Evolutionary conservation across 306 rosid species (phyloP).

Genomic region (Lotus japonicus): DNA sequence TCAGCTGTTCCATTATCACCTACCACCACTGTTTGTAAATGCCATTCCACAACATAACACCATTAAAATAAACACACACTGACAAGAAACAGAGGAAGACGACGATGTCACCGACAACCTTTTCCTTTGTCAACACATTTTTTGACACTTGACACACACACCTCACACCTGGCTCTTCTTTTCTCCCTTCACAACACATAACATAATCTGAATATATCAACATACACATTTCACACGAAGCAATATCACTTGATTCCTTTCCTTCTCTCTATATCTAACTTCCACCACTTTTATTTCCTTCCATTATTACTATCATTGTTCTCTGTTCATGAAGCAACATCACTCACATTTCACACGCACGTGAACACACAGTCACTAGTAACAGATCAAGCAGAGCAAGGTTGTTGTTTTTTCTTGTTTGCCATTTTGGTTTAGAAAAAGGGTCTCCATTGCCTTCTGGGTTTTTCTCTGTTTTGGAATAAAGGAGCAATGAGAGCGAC

Average conservation of each 20-base stretch:
- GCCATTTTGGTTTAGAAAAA: conserved; percentile 14
- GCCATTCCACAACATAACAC: no score
- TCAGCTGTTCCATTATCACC: neutral
- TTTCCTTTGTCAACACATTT: neutral
- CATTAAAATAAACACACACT: neutral
- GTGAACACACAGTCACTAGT: neutral
- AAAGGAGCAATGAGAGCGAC: conserved; percentile 32
- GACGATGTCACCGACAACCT: conserved; percentile 15
- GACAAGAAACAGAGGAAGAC: neutral
- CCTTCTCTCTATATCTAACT: neutral
- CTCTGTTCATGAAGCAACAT: neutral
- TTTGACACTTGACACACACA: no score
- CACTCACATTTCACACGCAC: neutral
- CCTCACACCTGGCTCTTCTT: no score
- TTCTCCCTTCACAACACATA: no score
- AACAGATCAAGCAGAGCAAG: neutral
- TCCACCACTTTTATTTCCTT: neutral
- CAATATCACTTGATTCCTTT: no score
- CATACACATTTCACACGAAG: no score
- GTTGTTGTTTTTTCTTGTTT: neutral
- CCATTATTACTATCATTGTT: neutral
- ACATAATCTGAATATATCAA: no score
- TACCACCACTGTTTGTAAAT: neutral
- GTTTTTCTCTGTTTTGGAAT: neutral
- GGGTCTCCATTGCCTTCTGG: neutral